Evolutionary conservation across 1,284 basidiomycete genomes (phyloP), one percentile per base, ranked within the genome.

Genomic region (Leccinum griseonigrum): DNA sequence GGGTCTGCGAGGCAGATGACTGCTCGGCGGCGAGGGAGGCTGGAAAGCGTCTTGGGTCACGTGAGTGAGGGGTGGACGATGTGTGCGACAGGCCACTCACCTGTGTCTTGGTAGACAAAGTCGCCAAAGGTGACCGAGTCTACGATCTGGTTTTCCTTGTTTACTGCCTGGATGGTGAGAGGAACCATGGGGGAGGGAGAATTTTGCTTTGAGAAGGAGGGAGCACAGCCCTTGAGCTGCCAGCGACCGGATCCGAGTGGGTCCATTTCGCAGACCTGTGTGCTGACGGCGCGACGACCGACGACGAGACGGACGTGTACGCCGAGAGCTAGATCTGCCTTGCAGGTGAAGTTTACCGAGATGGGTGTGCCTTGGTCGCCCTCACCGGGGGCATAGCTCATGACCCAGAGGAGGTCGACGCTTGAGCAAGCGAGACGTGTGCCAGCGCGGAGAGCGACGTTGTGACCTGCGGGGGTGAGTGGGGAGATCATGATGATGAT

Each of bases 101-200:
- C 77, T 26, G 76, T 66, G 13, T 78, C 71, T 75, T 79, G 82
- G 66, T 90, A 91, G n/a, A 82, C 79, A 77, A 94, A 87, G 70
- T 87, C 80, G 69, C 91, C 85, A 77, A 92, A 86, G 40, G 84
- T 78, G 60, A 85, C 79, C 0, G 85, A 81, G 67, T 91, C 88
- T 14, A 91, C 69, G 32, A 90, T 71, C 4, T 72, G 67, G 60
- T 83, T 81, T 26, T 81, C 75, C 43, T 78, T 73, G 70, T 84
- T 80, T 59, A 91, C 74, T 8, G 85, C 86, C 70, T 91, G 86
- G 14, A 89, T 83, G 7, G 83, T 81, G 55, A 91, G 76, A 4
- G 80, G 76, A 22, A 87, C 81, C 64, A 77, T 70, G 66, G 72
- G 63, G 11, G 74, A 73, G 43, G 69, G 40, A 36, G 74, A 64